Evolutionary conservation across 2,329 filamentous ascomycete genomes (phyloP), one percentile per base, ranked within the genome.

Genomic region (Xylaria multiplex): DNA sequence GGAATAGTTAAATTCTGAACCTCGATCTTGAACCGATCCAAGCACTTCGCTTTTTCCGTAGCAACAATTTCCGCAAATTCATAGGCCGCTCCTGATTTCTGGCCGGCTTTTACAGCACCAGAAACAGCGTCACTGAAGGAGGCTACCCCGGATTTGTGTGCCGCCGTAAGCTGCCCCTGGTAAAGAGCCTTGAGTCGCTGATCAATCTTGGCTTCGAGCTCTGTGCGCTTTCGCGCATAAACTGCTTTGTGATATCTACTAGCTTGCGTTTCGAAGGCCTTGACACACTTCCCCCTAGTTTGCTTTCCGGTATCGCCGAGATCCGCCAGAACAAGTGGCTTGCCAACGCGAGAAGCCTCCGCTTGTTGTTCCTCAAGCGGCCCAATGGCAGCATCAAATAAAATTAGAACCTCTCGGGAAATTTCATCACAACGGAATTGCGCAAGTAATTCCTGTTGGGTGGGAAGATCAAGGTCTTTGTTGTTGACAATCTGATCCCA

Each of bases 401-500:
- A 85, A 48, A 93, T 81, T 64, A 97, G 84, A 13, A 97, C 96
- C 77, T 97, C 95, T 69, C 94, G 87, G 45, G 93, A 88, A 65
- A 99, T 99, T 80, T 99, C 96, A 77, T 99, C 96, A 79, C 96
- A 99, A 71, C 96, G 89, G 82, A 98, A 99, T 78, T 99, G 96
- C 11, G 96, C 96, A 59, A 99, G 86, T 52, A 99, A 85, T 78
- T 99, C 96, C 80, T 99, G 96, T 78, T 99, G 96, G 0, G 96
- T 98, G 3, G 96, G 96, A 65, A 99, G 81, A 79, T 99, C 96
- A 61, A 99, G 85, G 76, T 99, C 96, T 80, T 99, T 99, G 85
- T 99, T 99, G 83, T 95, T 92, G 73, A 97, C 94, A 76, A 99
- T 99, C 80, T 98, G 95, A 75, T 98, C 94, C 96, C 96, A 99